Evolutionary conservation across 768 basidiomycete genomes (phyloP).

Genomic region (Termitomyces sp.): DNA sequence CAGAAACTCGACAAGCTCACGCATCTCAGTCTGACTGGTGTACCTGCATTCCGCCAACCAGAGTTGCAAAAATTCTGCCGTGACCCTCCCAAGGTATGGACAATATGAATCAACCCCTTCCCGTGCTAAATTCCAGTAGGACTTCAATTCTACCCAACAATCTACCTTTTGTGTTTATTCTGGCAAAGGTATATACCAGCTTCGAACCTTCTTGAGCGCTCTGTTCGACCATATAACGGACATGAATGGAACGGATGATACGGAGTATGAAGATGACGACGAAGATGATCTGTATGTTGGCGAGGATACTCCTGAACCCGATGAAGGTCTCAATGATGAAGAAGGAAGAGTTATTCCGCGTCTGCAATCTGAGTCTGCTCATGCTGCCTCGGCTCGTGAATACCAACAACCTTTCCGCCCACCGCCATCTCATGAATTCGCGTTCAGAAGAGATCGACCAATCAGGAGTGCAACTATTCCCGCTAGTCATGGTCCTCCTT

Average conservation of each 20-base stretch:
- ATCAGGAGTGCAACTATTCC: constrained; percentile 22
- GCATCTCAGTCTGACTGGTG: constrained; percentile 97
- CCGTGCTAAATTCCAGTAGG: constrained; percentile 39
- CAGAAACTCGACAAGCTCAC: constrained; percentile 87
- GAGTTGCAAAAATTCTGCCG: constrained; percentile 91
- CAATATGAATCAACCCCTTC: background rate
- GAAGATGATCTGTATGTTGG: constrained; percentile 48
- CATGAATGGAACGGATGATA: constrained; percentile 64
- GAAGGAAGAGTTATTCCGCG: constrained; percentile 28
- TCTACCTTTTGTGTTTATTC: constrained; percentile 96
- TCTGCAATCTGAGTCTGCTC: constrained; percentile 22
- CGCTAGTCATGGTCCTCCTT: constrained; percentile 10
- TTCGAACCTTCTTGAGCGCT: constrained; percentile 76
- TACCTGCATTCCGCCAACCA: constrained; percentile 80
- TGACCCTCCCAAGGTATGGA: constrained; percentile 72
- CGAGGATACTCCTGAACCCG: constrained; percentile 44
- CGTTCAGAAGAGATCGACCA: constrained; percentile 31
- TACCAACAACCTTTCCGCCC: constrained; percentile 18
- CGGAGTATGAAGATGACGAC: constrained; percentile 62
- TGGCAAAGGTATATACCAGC: constrained; percentile 80
- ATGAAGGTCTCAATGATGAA: constrained; percentile 30
- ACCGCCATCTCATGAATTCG: constrained; percentile 29
- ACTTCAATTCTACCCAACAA: constrained; percentile 88
- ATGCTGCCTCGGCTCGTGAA: constrained; percentile 18
- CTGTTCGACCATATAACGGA: constrained; percentile 75